Evolutionary conservation across 179 eudicot species (phyloP), one percentile per base, ranked within the genome.

Genomic region (Camellia oleifera): DNA sequence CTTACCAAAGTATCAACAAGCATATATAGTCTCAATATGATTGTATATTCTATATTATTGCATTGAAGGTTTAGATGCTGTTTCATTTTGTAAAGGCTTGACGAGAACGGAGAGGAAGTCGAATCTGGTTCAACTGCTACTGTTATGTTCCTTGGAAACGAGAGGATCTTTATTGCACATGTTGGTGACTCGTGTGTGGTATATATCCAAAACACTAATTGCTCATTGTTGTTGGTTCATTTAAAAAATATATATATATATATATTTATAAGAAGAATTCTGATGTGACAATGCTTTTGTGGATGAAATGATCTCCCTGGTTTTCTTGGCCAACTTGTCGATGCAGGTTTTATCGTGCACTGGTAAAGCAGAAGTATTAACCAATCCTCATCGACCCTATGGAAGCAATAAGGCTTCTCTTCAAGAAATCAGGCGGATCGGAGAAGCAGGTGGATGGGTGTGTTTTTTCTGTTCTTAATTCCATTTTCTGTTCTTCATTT

Each of bases 371-470:
- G 94, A 94, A 85, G 84, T 89, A 69, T 69, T 96, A 87, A 94
- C 99, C 17, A 88, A 86, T 85, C 88, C 98, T 52, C 99, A 96
- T 81, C 82, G 98, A 77, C 99, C 98, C 42, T 94, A 92, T 83
- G 99, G 98, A 83, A 91, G 83, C 87, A 94, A 89, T 81, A 87
- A 72, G 74, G 85, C 80, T 69, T 89, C 97, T 52, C 92, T 96
- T 72, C 86, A 91, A 80, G 99, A 96, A 90, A 88, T 96, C 78
- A 94, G 84, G 78, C 80, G 98, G 77, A 89, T 96, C 72, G 88
- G 86, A 88, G 97, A 90, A 89, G 99, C 99, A 86, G 99, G 99
- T 91, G 99, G 99, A 88, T 96, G 99, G 99, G 98, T 96, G 94
- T 86, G 98, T 94, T 78, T 87, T 87, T 86, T 83, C 72, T 77